A percentile compares a stretch with the other conserved stretches of the same genome.
Conservation (phyloP, 1,139 yeast species). For the Candida glucosophila region DNA sequence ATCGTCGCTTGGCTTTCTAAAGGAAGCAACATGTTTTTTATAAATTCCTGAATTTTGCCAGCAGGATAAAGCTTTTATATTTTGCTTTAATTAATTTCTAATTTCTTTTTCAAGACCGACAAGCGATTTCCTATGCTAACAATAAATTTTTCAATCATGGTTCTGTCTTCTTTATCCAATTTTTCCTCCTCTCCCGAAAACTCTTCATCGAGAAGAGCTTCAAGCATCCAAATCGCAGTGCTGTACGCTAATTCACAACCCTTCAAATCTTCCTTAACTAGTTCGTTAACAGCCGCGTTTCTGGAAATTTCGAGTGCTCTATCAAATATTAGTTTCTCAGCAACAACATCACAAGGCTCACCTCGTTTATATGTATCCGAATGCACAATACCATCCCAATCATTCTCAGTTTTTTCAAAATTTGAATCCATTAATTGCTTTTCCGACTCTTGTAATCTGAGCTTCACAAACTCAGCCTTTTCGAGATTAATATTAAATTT, state of each 20-base stretch:
- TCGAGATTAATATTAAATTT: conserved; percentile 83
- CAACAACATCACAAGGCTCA: too few relatives aligned
- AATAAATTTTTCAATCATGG: conserved; percentile 69
- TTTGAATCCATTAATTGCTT: conserved; percentile 13
- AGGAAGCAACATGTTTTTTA: too few relatives aligned
- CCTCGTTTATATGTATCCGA: conserved; percentile 7
- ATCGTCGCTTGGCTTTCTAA: too few relatives aligned
- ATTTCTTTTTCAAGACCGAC: conserved; percentile 45
- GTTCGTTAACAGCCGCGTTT: conserved; percentile 82
- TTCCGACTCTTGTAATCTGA: conserved; percentile 46
- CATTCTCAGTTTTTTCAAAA: too few relatives aligned
- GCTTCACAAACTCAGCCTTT: conserved; percentile 70
- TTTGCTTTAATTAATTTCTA: conserved; percentile 9
- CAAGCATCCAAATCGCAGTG: conserved; percentile 92
- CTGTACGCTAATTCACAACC: conserved; percentile 87
- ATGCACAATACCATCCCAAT: too few relatives aligned
- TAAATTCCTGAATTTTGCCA: too few relatives aligned
- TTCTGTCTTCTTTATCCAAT: conserved; percentile 63
- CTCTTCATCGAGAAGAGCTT: conserved; percentile 65
- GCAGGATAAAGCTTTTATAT: too few relatives aligned
- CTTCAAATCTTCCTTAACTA: conserved; percentile 63
- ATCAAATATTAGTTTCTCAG: conserved; percentile 83
- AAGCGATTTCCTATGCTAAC: conserved; percentile 66
- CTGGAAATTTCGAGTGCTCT: conserved; percentile 90
- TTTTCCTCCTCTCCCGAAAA: conserved; percentile 20